Base-by-base conservation (phyloP, 2,329 filamentous ascomycete genomes). In the Phialophora expanda region DNA sequence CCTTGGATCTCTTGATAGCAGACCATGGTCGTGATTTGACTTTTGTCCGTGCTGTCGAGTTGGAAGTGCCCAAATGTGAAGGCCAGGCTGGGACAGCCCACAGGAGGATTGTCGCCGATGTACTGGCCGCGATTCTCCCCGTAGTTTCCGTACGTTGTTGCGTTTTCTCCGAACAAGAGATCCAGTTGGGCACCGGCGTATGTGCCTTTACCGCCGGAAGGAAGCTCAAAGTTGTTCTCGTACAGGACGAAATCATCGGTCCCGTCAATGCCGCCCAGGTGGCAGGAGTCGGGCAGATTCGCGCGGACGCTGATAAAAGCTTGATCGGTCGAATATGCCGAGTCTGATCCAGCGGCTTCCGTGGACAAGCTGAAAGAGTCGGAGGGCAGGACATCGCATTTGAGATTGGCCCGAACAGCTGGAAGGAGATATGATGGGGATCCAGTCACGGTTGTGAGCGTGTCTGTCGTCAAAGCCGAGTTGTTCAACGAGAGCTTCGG, bases 11-110 rank as follows among this genome's bases (percentile, higher is more conserved):
- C 57, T 62, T 73, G 70, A 54, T 66, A 72, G 67, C 71, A 73
- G 30, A 72, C 50, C 65, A 71, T 69, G 12, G 67, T 66, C 6
- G 69, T 73, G 57, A 73, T 64, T 51, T 65, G 59, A 22, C 57
- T 66, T n/a, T 57, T 57, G 53, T 69, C 60, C 9, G 63, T 58
- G 53, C 56, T 68, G 26, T 51, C 57, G 24, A 68, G 56, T 26
- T 67, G 54, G 44, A 73, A 71, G 28, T 66, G 61, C 46, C 71
- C 71, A 48, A 69, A 73, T 12, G 68, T 69, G 59, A 73, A 73
- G 2, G 69, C 70, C 34, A 73, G 54, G 46, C 65, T 69, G 14
- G 71, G 71, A 62, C 71, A 73, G 20, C 70, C 71, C 14, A 70
- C 68, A 7, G 71, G 46, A 22, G 71, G 71, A 60, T 72, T 72